Evolutionary conservation across 148 eudicot genomes (phyloP), one percentile per base, ranked within the genome.

Genomic region (Amaranthus hypochondriacus): DNA sequence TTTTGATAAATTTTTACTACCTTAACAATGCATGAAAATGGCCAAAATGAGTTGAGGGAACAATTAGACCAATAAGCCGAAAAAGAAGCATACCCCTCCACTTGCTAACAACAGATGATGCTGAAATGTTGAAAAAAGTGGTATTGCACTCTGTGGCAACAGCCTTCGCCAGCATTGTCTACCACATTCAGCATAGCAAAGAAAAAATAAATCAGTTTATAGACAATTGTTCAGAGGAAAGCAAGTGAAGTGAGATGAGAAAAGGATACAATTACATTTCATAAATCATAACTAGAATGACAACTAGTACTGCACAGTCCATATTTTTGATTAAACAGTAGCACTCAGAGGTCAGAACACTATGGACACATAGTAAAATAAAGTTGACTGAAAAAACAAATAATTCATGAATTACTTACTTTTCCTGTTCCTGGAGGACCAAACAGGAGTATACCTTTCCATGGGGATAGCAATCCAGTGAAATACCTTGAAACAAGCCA

Each of bases 151-250:
- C 97, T 44, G 99, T 95, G 72, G 99, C 99, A 84, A 95, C 99
- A 79, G 96, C 99, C 86, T 95, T 95, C 15, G 98, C 98, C 82
- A 95, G 92, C 99, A 95, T 95, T 43, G 99, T 95, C 99, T 94
- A 89, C 82, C 75, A 79, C 70, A 64, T 73, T 70, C 58, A 74
- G 59, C 15, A 48, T 64, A 54, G 70, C 14, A 54, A 46, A 44
- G 59, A 13, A 4, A 15, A 66, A 49, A 52, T 58, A 46, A 73
- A 79, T 46, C 21, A 62, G 14, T 66, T 14, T 5, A 51, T 10
- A 13, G 7, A 56, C 48, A 69, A 12, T 21, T 56, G 9, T 8
- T 3, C 43, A 13, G 12, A 48, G 53, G 39, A 42, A 3, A 50
- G 67, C 14, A 6, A 10, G 28, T 7, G 44, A 28, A 5, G 47